Evolutionary conservation across 1,139 yeast genomes (phyloP).

Genomic region (Debaryomyces robertsiae): DNA sequence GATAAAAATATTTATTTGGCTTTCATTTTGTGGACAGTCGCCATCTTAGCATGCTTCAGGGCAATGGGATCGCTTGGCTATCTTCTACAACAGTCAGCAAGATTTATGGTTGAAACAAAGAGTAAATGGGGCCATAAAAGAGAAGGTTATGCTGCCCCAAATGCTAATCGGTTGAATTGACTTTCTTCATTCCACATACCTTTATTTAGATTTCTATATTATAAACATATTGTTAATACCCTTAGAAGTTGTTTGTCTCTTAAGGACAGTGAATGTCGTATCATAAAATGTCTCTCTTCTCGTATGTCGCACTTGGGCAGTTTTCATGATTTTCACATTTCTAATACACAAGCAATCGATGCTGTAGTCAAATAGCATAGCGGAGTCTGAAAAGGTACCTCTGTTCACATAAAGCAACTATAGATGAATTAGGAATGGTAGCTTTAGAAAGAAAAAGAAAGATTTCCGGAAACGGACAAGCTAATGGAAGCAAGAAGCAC

Average conservation of each 20-base stretch:
- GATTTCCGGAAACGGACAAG: conserved; percentile 17
- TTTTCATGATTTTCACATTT: background rate
- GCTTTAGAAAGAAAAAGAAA: conserved; percentile 46
- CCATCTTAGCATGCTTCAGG: conserved; percentile 75
- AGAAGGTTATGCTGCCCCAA: conserved; percentile 42
- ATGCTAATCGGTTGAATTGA: conserved; percentile 37
- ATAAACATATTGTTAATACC: conserved; percentile 4
- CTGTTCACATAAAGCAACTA: too few relatives aligned
- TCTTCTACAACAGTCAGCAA: conserved; percentile 46
- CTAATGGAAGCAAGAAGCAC: conserved; percentile 27
- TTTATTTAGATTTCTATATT: conserved; percentile 1
- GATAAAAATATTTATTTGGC: conserved; percentile 69
- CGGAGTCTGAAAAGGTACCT: too few relatives aligned
- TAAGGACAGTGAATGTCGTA: background rate
- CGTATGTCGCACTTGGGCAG: conserved; percentile 6
- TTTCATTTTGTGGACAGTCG: conserved; percentile 89
- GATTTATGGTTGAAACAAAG: conserved; percentile 43
- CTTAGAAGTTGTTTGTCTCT: background rate
- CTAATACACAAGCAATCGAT: too few relatives aligned
- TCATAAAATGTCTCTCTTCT: background rate
- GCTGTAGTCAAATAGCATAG: too few relatives aligned
- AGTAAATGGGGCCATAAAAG: conserved; percentile 47
- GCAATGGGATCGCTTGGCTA: conserved; percentile 77
- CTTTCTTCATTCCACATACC: background rate
- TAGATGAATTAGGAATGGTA: conserved; percentile 33